phyloP scores from a whole-genome alignment of 768 basidiomycete genomes.

The Rossbeevera mucosa region DNA sequence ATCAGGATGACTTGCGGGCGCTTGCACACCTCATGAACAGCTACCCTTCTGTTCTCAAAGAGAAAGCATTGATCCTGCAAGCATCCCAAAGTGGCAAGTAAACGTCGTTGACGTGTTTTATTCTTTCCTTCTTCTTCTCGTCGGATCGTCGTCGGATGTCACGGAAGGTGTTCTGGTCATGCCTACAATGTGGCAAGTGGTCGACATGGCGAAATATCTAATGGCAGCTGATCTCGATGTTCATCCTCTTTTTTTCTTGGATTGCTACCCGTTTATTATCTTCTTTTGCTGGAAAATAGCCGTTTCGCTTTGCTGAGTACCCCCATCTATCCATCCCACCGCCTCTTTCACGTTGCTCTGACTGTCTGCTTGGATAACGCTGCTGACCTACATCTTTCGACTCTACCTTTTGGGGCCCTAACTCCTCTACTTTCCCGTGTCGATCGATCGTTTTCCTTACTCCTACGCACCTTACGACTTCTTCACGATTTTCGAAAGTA shows the following conservation, averaged over 20 bases:
- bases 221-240: neutral
- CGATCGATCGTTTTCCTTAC: neutral
- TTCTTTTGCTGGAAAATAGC: constrained; percentile 8
- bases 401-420: neutral
- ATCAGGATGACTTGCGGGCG: constrained; percentile 79
- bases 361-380: constrained; percentile 1
- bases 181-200: neutral
- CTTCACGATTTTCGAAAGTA: constrained; percentile 11
- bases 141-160: constrained; percentile 1
- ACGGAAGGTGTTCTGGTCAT: neutral
- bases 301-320: constrained; percentile 2
- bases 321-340: neutral
- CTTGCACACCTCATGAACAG: constrained; percentile 86
- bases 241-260: constrained; percentile 1
- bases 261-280: constrained; percentile 8
- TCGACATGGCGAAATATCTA: neutral
- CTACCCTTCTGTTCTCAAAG: constrained; percentile 76
- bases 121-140: neutral
- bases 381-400: constrained; percentile 1
- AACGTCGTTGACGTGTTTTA: constrained; percentile 1
- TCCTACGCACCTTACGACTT: constrained; percentile 5
- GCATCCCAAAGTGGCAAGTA: constrained; percentile 25
- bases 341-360: constrained; percentile 8
- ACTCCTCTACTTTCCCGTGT: neutral
- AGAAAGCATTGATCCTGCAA: constrained; percentile 50